A percentile compares a stretch with the other conserved stretches of the same genome.
Conservation (phyloP, 805 yeast species). For the Ogataea naganishii region DNA sequence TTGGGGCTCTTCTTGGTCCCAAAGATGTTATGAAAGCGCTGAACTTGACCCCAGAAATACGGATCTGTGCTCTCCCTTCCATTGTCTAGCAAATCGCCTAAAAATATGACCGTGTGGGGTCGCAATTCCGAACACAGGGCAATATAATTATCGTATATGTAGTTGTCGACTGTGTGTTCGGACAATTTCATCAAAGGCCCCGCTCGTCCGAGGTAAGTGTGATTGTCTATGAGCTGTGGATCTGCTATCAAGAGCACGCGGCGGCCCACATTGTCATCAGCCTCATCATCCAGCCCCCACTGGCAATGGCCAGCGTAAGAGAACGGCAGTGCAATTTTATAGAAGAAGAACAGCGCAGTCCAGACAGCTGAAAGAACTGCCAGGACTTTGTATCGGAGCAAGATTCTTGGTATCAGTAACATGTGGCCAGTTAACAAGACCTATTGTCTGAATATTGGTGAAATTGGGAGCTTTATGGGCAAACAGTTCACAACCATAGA, state of each 20-base stretch:
- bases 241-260: constrained; percentile 63
- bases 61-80: constrained; percentile 47
- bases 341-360: too few relatives aligned
- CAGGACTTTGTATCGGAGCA: too few relatives aligned
- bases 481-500: too few relatives aligned
- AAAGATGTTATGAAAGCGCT: constrained; percentile 60
- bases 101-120: constrained; percentile 70
- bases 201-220: constrained; percentile 76
- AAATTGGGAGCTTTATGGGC: too few relatives aligned
- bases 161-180: constrained; percentile 60
- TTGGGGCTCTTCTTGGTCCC: constrained; percentile 39
- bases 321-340: too few relatives aligned
- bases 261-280: constrained; percentile 4
- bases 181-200: constrained; percentile 43
- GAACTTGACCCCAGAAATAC: constrained; percentile 58
- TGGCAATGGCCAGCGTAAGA: too few relatives aligned
- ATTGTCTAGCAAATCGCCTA: constrained; percentile 93
- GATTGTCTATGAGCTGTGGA: constrained; percentile 84
- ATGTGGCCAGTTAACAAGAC: too few relatives aligned
- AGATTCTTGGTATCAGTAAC: too few relatives aligned
- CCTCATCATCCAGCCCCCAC: background rate
- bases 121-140: constrained; percentile 46
- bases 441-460: too few relatives aligned
- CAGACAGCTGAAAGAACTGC: too few relatives aligned
- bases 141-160: constrained; percentile 69